Evolutionary conservation across 2,329 filamentous ascomycete genomes (phyloP).

Genomic region (Penicillium sp.): DNA sequence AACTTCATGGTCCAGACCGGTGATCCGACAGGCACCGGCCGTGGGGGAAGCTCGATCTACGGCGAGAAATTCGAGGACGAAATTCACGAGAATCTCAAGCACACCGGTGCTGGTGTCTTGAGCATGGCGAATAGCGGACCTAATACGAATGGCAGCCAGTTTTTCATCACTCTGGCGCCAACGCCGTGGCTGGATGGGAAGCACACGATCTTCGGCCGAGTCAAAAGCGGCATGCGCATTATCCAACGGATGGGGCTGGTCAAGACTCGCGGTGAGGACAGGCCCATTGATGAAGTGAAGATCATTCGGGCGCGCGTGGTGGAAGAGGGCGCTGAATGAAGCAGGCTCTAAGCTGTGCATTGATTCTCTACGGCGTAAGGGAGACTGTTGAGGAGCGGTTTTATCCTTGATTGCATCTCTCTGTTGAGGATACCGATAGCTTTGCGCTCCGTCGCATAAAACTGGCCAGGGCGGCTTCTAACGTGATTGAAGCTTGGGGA

Average conservation of each 20-base stretch:
- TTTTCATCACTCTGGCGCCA: constrained; percentile 90
- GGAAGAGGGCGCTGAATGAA: constrained; percentile 47
- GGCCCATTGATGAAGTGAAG: constrained; percentile 74
- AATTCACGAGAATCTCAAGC: constrained; percentile 70
- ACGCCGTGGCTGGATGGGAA: constrained; percentile 96
- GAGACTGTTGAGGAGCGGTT: background rate
- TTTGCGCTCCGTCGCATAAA: background rate
- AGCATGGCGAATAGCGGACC: constrained; percentile 95
- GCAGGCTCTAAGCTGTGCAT: background rate
- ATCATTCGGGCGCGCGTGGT: constrained; percentile 68
- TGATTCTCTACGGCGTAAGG: background rate
- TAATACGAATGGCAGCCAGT: constrained; percentile 91
- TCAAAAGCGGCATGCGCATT: constrained; percentile 76
- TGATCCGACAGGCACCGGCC: constrained; percentile 88
- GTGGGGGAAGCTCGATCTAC: constrained; percentile 83
- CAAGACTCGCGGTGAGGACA: constrained; percentile 74
- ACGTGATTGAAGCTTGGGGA: background rate
- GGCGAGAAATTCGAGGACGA: constrained; percentile 94
- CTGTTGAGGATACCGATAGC: constrained; percentile 1
- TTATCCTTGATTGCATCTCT: background rate
- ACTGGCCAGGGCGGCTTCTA: background rate
- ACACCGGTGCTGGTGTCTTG: constrained; percentile 88
- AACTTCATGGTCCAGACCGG: constrained; percentile 96
- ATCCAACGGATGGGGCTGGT: constrained; percentile 84
- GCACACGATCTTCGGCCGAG: constrained; percentile 91